Conservation (phyloP, 495 filamentous ascomycete genomes). For the Neurospora tetraspora region DNA sequence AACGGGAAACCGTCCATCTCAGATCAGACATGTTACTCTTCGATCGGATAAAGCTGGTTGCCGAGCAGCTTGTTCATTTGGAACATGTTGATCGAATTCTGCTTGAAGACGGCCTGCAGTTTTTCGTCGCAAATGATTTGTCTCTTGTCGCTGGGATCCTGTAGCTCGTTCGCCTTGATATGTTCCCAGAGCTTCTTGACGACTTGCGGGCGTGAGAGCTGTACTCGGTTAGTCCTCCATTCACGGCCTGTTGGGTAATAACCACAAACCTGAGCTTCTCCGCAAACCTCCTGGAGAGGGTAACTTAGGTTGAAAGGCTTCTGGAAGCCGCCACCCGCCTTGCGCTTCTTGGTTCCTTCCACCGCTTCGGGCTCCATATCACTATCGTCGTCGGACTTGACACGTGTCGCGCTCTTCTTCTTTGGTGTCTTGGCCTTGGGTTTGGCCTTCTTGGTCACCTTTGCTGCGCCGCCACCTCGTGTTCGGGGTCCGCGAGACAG, state of each 20-base stretch:
- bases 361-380: constrained; percentile 56
- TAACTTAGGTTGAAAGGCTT: constrained; percentile 44
- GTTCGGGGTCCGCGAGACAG: constrained; percentile 55
- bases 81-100: constrained; percentile 92
- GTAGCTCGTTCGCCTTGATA: constrained; percentile 75
- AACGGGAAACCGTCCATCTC: not conserved
- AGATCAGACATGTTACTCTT: constrained; percentile 6
- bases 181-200: constrained; percentile 95
- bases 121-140: constrained; percentile 88
- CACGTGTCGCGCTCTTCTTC: constrained; percentile 69
- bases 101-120: constrained; percentile 83
- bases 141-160: constrained; percentile 82
- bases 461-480: constrained; percentile 48
- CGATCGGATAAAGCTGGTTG: constrained; percentile 45
- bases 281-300: constrained; percentile 39
- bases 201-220: constrained; percentile 87
- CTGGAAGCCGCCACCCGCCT: constrained; percentile 40
- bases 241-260: not conserved
- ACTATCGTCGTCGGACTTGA: constrained; percentile 71
- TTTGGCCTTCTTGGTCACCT: constrained; percentile 26
- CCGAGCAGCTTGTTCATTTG: constrained; percentile 73
- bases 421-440: constrained; percentile 41
- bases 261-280: constrained; percentile 47
- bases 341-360: constrained; percentile 38
- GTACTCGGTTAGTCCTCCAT: constrained; percentile 6